Evolutionary conservation across 2,329 filamentous ascomycete genomes (phyloP), one percentile per base, ranked within the genome.

Genomic region (Fusarium circinatum): DNA sequence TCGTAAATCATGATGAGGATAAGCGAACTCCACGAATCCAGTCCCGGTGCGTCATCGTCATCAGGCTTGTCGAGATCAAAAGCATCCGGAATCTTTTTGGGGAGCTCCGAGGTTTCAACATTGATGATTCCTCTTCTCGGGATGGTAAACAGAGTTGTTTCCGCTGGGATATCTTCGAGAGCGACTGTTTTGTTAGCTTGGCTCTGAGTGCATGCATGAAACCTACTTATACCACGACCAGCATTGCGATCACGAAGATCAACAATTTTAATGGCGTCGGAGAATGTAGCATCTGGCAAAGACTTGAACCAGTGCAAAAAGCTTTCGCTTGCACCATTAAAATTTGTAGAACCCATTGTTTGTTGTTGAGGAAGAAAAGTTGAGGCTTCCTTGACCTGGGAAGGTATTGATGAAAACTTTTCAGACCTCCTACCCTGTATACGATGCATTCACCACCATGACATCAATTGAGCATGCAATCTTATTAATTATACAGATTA

Each of bases 1-100:
- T 98, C 94, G 82, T 94, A 94, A 57, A 97, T 89, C 88, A 98
- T 91, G 70, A 93, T 88, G 26, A 97, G 86, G 70, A 98, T 97
- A 24, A 90, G 83, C 0, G 84, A 85, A 24, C 86, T 85, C 88
- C 88, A 90, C 0, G 88, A 85, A 75, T 89, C 87, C 38, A 86
- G 81, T 55, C 84, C 82, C 2, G 80, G 71, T 12, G 75, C 71
- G 4, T 82, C 82, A 49, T 82, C 80, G n/a, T 82, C 81, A 8
- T 83, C 80, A 24, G 78, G 78, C 9, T 76, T 75, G 48, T 83
- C 78, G 61, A 82, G 79, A 22, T 81, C 82, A 65, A 92, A 87
- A 66, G 91, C 81, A 51, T 86, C 81, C 0, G 90, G 87, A 28
- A 92, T 86, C 80, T 85, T 86, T 76, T 82, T 84, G 30, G 88